Conservation (phyloP, 2,329 filamentous ascomycete species). For the Colletotrichum higginsianum region DNA sequence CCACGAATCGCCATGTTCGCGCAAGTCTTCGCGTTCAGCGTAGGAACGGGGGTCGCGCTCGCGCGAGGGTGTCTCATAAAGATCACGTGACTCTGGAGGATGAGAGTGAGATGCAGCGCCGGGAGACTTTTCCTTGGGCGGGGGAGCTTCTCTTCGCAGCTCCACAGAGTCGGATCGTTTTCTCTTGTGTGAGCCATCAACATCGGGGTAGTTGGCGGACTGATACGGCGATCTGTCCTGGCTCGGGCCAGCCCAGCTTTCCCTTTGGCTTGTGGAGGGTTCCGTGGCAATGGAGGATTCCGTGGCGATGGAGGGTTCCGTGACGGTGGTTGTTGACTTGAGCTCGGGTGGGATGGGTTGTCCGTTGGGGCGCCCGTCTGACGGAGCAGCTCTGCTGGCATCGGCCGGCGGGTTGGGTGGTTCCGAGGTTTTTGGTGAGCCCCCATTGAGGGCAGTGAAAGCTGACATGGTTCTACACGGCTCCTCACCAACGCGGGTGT, state of each 20-base stretch:
- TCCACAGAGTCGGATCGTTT: slow-evolving; percentile 79
- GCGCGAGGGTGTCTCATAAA: slow-evolving; percentile 59
- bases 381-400: slow-evolving; percentile 50
- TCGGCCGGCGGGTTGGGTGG: slow-evolving; percentile 51
- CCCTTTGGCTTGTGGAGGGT: slow-evolving; percentile 51
- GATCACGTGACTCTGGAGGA: slow-evolving; percentile 58
- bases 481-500: slow-evolving; percentile 42
- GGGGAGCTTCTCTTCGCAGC: slow-evolving; percentile 53
- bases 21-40: slow-evolving; percentile 57
- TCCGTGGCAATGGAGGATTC: slow-evolving; percentile 41
- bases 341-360: slow-evolving; percentile 41
- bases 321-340: slow-evolving; percentile 46
- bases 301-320: slow-evolving; percentile 33
- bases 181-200: slow-evolving; percentile 72
- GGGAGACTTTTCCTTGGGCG: slow-evolving; percentile 52
- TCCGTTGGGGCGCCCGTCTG: slow-evolving; percentile 52
- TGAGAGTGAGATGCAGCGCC: slow-evolving; percentile 50
- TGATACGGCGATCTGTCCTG: slow-evolving; percentile 60
- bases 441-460: slow-evolving; percentile 68
- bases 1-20: slow-evolving; percentile 65
- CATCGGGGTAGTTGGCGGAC: slow-evolving; percentile 57
- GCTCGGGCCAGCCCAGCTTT: slow-evolving; percentile 59
- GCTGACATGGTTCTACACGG: slow-evolving; percentile 59
- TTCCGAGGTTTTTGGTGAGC: slow-evolving; percentile 61
- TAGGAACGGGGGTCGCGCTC: slow-evolving; percentile 59